Base-by-base conservation (phyloP, 1,284 basidiomycete species). In the Irpex sp. region DNA sequence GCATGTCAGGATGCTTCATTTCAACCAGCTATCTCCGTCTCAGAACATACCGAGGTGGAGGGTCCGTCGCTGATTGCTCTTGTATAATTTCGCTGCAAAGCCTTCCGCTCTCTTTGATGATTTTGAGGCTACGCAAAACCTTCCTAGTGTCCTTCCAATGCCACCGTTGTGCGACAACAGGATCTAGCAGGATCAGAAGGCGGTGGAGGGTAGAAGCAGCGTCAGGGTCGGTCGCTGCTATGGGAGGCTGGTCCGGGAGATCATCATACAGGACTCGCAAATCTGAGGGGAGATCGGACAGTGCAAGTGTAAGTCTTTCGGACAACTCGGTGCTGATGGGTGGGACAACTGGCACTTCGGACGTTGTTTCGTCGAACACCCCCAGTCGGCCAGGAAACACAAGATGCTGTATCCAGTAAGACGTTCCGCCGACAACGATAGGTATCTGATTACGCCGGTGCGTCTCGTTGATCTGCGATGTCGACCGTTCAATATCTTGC, bases 351-450 rank as follows among this genome's bases (percentile, higher is more conserved):
- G 57, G 40, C 17, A 34, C 36, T 1, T n/a, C 31, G 15, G 34
- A 56, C 0, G 55, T 13, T 52, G 60, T 60, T 19, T 60, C 48
- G 17, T 69, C 72, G 5, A 80, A 65, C 0, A 79, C 77, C 5
- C 74, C 74, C 19, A 95, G 79, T 40, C 91, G 85, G 64, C 87
- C 85, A 0, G 93, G 89, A 68, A 96, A 96, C 7, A 93, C 76
- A 48, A 97, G 83, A 74, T 99, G 94, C 73, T 99, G 97, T 19
- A 97, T 90, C 87, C 97, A 99, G 75, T 99, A 99, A 15, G 94
- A 89, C 0, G 97, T 99, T 5, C 97, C 97, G 2, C 97, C 97
- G 56, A 97, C 96, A 3, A 97, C 79, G 61, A 99, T 92, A 0
- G 96, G 96, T 5, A 98, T 76, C 61, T 89, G 79, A 1, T 82